phyloP scores from a whole-genome alignment of 352 stramenopile genomes.

The Stramenopiles sp. region DNA sequence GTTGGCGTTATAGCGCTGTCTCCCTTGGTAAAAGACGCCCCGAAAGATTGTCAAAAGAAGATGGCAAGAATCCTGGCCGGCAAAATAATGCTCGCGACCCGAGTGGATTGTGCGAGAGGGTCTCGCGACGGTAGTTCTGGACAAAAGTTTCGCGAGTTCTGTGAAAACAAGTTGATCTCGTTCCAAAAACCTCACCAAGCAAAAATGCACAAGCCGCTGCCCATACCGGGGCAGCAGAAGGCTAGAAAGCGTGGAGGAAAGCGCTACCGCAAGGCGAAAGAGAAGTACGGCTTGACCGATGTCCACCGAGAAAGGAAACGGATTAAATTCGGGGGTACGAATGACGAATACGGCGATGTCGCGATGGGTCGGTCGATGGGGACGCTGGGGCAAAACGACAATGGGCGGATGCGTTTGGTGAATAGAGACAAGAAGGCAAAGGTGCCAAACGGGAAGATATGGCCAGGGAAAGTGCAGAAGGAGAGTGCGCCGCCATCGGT shows the following conservation, averaged over 20 bases:
- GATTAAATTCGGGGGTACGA: constrained; percentile 67
- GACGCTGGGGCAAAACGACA: constrained; percentile 63
- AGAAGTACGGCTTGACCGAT: constrained; percentile 88
- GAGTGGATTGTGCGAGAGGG: constrained; percentile 66
- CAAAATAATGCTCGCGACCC: constrained; percentile 66
- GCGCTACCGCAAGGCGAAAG: constrained; percentile 86
- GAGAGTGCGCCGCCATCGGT: too few relatives aligned
- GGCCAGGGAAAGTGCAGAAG: too few relatives aligned
- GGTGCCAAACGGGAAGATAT: too few relatives aligned
- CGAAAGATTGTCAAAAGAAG: constrained; percentile 76
- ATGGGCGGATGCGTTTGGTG: constrained; percentile 52
- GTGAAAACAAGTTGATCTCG: constrained; percentile 85
- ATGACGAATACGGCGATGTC: constrained; percentile 91
- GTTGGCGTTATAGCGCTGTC: constrained; percentile 75
- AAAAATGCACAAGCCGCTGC: constrained; percentile 87
- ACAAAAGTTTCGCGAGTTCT: constrained; percentile 55
- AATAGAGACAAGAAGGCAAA: constrained; percentile 71
- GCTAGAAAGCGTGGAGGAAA: constrained; percentile 76
- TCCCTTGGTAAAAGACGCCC: constrained; percentile 68
- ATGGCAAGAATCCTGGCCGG: constrained; percentile 70
- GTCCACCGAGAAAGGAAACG: constrained; percentile 88
- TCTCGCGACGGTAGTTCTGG: constrained; percentile 32
- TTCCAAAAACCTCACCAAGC: constrained; percentile 88
- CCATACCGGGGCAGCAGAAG: constrained; percentile 78
- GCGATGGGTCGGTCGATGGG: constrained; percentile 87